These are phyloP conservation scores for Penicillium chermesinum DNA, from an alignment of 495 filamentous ascomycete species.

Conservation along the genomic window DNA sequence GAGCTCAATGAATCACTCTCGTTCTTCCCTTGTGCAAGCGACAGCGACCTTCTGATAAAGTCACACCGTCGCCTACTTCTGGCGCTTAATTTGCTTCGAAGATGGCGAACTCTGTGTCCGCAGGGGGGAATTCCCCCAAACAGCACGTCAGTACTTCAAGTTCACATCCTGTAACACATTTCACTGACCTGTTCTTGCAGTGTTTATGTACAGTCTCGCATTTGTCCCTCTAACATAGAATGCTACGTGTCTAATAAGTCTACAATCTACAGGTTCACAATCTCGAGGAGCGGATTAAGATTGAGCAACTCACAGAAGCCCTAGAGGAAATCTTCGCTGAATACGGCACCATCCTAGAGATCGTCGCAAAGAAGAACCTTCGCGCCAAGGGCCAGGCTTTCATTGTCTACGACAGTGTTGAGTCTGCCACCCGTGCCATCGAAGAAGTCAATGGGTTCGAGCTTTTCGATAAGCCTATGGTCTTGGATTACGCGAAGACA, in stretches of 20 bases:
- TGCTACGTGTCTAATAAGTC: slow-evolving; percentile 1
- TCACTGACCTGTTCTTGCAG: slow-evolving; percentile 30
- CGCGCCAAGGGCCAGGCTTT: slow-evolving; percentile 96
- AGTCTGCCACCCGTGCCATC: slow-evolving; percentile 73
- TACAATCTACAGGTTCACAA: slow-evolving; percentile 63
- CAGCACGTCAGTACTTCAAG: slow-evolving; percentile 38
- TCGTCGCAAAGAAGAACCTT: slow-evolving; percentile 87
- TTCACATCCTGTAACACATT: neutral
- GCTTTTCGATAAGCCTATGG: slow-evolving; percentile 90
- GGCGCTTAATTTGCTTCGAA: no score
- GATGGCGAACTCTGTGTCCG: slow-evolving; percentile 36
- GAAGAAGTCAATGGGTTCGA: slow-evolving; percentile 92
- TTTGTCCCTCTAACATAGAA: slow-evolving; percentile 13
- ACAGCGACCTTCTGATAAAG: no score
- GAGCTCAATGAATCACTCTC: no score
- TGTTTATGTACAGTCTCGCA: slow-evolving; percentile 45
- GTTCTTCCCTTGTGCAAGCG: no score
- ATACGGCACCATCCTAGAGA: slow-evolving; percentile 84
- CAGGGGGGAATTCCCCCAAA: slow-evolving; percentile 36
- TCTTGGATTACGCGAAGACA: slow-evolving; percentile 76
- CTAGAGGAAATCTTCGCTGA: slow-evolving; percentile 79
- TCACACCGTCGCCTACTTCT: slow-evolving; percentile 28
- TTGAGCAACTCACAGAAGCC: slow-evolving; percentile 67
- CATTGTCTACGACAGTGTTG: slow-evolving; percentile 78
- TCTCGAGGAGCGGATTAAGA: slow-evolving; percentile 88